These are phyloP conservation scores for Viola odorata DNA, from an alignment of 345 rosid species.

Conservation along the genomic window DNA sequence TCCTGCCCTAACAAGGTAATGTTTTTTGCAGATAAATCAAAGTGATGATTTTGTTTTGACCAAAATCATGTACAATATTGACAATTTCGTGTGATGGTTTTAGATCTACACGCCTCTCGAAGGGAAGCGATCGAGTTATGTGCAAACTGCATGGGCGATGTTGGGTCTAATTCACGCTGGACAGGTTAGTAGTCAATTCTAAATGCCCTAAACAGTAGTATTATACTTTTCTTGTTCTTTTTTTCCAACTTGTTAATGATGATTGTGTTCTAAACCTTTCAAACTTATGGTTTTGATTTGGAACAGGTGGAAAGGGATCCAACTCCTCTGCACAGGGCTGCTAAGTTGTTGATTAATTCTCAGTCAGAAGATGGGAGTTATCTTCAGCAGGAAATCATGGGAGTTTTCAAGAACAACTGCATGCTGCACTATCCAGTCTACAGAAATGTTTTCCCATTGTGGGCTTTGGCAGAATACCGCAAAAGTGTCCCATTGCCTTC, in stretches of 20 bases:
- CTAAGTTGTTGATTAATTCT: slow-evolving; percentile 60
- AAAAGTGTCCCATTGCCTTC: slow-evolving; percentile 21
- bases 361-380: slow-evolving; percentile 59
- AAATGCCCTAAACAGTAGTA: no score
- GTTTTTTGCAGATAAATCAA: no score
- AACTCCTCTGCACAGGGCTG: slow-evolving; percentile 57
- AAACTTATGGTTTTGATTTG: no score
- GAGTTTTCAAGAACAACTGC: slow-evolving; percentile 41
- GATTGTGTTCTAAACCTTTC: no score
- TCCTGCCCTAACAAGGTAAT: slow-evolving; percentile 46
- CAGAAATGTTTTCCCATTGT: slow-evolving; percentile 37
- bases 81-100: not conserved
- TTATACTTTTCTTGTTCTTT: no score
- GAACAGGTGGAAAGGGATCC: slow-evolving; percentile 35
- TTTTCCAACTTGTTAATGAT: not conserved
- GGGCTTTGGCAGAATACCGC: slow-evolving; percentile 45
- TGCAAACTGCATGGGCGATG: slow-evolving; percentile 49
- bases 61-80: not conserved
- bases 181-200: slow-evolving; percentile 34
- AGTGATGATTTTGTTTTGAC: not conserved
- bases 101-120: slow-evolving; percentile 43
- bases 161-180: slow-evolving; percentile 44
- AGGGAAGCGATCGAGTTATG: slow-evolving; percentile 43
- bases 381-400: slow-evolving; percentile 46
- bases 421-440: slow-evolving; percentile 39